Percentiles rank a stretch among this genome's conserved stretches.
phyloP scores from a whole-genome alignment of 176 grass and related monocot species.

The Eleusine coracana region DNA sequence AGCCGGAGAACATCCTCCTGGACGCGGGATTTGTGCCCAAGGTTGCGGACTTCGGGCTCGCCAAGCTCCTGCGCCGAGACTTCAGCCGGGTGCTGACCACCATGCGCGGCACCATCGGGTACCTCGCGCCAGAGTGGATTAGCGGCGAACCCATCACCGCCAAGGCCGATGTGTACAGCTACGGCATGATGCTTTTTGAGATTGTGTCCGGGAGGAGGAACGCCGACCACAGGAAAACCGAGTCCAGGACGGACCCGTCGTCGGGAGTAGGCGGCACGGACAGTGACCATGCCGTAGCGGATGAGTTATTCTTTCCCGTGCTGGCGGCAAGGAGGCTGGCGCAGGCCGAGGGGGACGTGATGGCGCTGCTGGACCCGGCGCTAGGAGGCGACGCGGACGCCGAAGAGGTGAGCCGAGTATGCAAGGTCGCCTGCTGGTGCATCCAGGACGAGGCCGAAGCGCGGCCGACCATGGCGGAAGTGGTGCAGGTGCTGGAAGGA shows the following conservation, averaged over 20 bases:
- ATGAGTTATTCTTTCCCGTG: constrained; percentile 45
- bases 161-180: constrained; percentile 20
- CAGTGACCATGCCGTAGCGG: too few relatives aligned
- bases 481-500: constrained; percentile 51
- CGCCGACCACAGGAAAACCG: not conserved
- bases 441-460: constrained; percentile 34
- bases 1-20: constrained; percentile 76
- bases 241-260: too few relatives aligned
- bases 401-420: constrained; percentile 37
- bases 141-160: not conserved
- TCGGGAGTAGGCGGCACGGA: too few relatives aligned
- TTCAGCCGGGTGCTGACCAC: not conserved
- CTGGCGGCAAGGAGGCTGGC: constrained; percentile 35
- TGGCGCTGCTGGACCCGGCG: constrained; percentile 36
- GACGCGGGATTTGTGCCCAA: constrained; percentile 2
- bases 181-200: not conserved
- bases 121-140: constrained; percentile 17
- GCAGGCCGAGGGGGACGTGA: constrained; percentile 24
- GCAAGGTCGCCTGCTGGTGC: constrained; percentile 62
- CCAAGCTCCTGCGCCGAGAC: not conserved
- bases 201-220: constrained; percentile 18
- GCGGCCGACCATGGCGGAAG: constrained; percentile 46
- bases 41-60: not conserved
- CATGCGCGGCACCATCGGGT: constrained; percentile 12
- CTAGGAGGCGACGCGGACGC: constrained; percentile 18